These are phyloP conservation scores for Ramularia endophylla DNA, from an alignment of 2,329 filamentous ascomycete genomes.

Conservation along the genomic window DNA sequence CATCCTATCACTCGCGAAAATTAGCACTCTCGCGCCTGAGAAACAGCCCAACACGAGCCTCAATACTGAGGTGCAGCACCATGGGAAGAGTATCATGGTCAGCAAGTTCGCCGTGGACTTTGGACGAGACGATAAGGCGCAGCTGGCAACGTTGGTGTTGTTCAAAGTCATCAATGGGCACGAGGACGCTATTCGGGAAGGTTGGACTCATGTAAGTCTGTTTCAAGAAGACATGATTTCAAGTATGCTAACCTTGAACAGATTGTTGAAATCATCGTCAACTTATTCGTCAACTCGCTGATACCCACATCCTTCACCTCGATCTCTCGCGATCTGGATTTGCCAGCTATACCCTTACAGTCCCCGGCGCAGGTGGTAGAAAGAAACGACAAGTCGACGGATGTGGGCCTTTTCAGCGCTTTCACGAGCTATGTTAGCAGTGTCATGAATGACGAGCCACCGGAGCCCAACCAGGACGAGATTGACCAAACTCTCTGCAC, in stretches of 20 bases:
- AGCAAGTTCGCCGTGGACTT: conserved; percentile 96
- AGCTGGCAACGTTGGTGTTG: conserved; percentile 88
- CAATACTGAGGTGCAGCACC: conserved; percentile 89
- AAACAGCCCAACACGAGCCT: conserved; percentile 73
- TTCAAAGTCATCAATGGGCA: conserved; percentile 87
- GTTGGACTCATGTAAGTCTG: conserved; percentile 68
- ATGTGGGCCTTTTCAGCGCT: conserved; percentile 84
- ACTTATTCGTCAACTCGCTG: conserved; percentile 92
- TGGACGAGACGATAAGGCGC: conserved; percentile 86
- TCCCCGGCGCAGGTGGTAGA: conserved; percentile 90
- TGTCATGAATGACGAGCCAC: conserved; percentile 95
- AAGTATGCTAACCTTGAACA: conserved; percentile 44
- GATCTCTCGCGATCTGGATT: conserved; percentile 59
- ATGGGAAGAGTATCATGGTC: conserved; percentile 91
- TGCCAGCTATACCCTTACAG: conserved; percentile 81
- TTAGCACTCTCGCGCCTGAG: conserved; percentile 78
- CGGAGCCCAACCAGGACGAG: conserved; percentile 95
- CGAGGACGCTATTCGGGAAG: conserved; percentile 66
- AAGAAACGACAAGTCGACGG: conserved; percentile 67
- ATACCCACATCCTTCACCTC: conserved; percentile 71
- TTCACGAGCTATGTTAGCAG: conserved; percentile 98
- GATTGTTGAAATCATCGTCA: conserved; percentile 87
- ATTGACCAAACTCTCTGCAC: conserved; percentile 92
- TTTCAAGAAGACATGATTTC: neutral
- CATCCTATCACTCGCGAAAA: conserved; percentile 80